Evolutionary conservation across 2,329 filamentous ascomycete genomes (phyloP).

Genomic region (Cadophora sp.): DNA sequence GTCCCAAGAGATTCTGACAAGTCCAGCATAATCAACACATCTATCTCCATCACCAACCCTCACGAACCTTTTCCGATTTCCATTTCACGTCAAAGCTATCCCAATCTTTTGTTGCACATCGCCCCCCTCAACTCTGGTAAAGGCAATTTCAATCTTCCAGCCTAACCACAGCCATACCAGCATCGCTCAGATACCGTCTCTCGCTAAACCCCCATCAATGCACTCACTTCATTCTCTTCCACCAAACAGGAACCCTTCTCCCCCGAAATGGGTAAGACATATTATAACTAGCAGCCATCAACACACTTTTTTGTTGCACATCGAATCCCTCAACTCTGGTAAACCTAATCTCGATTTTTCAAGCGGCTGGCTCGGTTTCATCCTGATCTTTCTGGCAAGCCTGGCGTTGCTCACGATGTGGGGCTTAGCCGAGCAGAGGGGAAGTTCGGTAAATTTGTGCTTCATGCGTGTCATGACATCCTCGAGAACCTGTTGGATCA

Average conservation of each 20-base stretch:
- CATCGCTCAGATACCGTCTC: not conserved
- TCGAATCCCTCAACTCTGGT: slow-evolving; percentile 9
- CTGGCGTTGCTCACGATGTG: not conserved
- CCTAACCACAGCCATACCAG: not conserved
- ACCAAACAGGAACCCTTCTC: not conserved
- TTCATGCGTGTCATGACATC: not conserved
- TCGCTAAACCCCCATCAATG: slow-evolving; percentile 12
- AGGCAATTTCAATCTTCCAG: not conserved
- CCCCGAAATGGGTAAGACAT: not conserved
- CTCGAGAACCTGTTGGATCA: not conserved
- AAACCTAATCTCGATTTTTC: slow-evolving; percentile 1
- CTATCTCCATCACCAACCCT: not conserved
- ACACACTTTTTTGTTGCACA: not conserved
- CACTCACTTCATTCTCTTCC: not conserved
- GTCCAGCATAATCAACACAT: not conserved
- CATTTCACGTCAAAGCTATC: not conserved
- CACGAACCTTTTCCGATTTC: not conserved
- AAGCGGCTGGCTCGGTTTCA: too few relatives aligned
- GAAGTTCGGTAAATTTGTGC: slow-evolving; percentile 7
- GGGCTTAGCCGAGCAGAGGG: not conserved
- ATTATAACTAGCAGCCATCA: not conserved
- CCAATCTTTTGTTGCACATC: slow-evolving; percentile 3
- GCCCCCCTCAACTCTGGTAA: not conserved
- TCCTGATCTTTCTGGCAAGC: not conserved
- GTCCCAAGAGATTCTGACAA: too few relatives aligned